phyloP scores from a whole-genome alignment of 1,284 basidiomycete genomes.

The Cystobasidium pallidum region DNA sequence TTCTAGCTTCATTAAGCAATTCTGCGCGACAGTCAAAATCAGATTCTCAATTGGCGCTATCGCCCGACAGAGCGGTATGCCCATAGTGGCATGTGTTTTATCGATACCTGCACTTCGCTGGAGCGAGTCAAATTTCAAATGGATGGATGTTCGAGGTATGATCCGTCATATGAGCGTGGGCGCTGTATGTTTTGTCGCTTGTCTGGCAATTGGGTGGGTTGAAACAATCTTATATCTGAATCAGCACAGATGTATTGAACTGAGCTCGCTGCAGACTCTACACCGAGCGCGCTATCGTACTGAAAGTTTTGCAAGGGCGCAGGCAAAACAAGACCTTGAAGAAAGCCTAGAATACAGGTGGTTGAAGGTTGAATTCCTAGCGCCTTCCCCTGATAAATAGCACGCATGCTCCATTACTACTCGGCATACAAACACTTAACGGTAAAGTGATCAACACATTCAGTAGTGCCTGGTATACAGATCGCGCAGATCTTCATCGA shows the following conservation, averaged over 20 bases:
- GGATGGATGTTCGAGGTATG: slow-evolving; percentile 9
- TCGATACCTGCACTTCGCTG: neutral
- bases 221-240: too few relatives aligned
- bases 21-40: neutral
- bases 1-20: slow-evolving; percentile 19
- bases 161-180: slow-evolving; percentile 10
- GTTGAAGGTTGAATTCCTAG: neutral
- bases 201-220: neutral
- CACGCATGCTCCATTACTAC: neutral
- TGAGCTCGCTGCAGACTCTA: neutral
- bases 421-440: neutral
- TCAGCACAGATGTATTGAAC: neutral
- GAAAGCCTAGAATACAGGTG: neutral
- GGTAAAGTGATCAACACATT: neutral
- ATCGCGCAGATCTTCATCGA: slow-evolving; percentile 37
- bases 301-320: neutral
- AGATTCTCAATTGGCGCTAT: neutral
- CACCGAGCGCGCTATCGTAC: neutral
- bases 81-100: neutral
- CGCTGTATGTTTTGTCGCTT: slow-evolving; percentile 6
- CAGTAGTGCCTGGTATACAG: slow-evolving; percentile 36
- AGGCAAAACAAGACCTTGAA: neutral
- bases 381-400: neutral
- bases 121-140: slow-evolving; percentile 1
- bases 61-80: neutral